These are phyloP conservation scores for Datisca glomerata DNA, from an alignment of 306 rosid species.

Conservation along the genomic window DNA sequence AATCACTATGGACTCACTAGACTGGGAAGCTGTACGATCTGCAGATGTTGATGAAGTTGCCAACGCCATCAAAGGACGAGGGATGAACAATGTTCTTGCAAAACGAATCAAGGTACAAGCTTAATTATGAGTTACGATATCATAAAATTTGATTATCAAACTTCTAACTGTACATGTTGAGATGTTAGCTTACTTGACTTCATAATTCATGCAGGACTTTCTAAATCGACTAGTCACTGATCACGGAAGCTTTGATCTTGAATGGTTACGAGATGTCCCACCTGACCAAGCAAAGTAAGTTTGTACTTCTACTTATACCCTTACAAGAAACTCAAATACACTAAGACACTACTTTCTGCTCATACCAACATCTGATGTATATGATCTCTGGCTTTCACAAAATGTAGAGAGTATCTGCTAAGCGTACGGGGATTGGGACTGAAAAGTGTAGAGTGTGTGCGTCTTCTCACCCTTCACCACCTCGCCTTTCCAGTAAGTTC, in stretches of 20 bases:
- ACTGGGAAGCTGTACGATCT: conserved; percentile 52
- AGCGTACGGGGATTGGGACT: conserved; percentile 47
- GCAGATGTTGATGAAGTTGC: conserved; percentile 28
- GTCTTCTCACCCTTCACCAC: conserved; percentile 55
- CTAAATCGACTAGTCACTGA: conserved; percentile 23
- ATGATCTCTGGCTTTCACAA: too few species aligned
- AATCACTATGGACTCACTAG: conserved; percentile 29
- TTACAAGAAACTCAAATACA: not conserved
- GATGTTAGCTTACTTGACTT: too few species aligned
- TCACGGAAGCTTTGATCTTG: conserved; percentile 39
- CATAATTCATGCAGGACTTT: conserved; percentile 46
- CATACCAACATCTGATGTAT: too few species aligned
- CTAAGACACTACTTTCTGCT: not conserved
- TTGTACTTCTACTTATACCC: not conserved
- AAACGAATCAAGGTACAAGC: conserved; percentile 37
- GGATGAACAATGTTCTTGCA: conserved; percentile 41
- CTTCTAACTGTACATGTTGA: not conserved
- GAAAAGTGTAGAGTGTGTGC: conserved; percentile 70
- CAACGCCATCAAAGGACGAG: conserved; percentile 35
- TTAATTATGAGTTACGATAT: not conserved
- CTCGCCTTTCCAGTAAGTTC: conserved; percentile 54
- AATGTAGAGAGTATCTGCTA: conserved; percentile 43
- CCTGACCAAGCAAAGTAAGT: conserved; percentile 30
- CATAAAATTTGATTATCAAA: not conserved
- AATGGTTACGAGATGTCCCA: conserved; percentile 62